These are phyloP conservation scores for Amanita inopinata DNA, from an alignment of 768 basidiomycete genomes.

Conservation along the genomic window DNA sequence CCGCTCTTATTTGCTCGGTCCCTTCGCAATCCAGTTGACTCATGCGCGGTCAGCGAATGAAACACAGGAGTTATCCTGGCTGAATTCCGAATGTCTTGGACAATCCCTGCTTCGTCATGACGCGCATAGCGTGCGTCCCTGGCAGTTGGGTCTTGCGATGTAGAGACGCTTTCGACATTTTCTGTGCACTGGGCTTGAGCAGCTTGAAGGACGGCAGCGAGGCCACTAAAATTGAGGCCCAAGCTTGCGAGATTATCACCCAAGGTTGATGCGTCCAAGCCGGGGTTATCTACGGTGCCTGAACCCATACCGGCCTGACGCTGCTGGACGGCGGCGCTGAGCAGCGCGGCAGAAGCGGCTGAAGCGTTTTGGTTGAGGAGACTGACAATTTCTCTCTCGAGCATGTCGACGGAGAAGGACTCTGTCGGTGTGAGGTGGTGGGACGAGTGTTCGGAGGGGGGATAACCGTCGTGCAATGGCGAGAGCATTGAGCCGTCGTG, in stretches of 20 bases:
- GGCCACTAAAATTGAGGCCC: conserved; percentile 48
- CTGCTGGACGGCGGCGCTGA: conserved; percentile 62
- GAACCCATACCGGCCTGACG: conserved; percentile 39
- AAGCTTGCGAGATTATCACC: conserved; percentile 30
- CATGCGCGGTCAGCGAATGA: conserved; percentile 58
- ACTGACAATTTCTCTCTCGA: conserved; percentile 70
- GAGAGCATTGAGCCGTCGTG: conserved; percentile 27
- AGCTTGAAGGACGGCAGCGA: conserved; percentile 75
- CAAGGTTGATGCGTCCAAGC: conserved; percentile 20
- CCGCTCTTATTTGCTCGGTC: conserved; percentile 25
- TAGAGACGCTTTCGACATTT: conserved; percentile 32
- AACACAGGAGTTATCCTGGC: conserved; percentile 72
- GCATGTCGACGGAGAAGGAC: conserved; percentile 57
- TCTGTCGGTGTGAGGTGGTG: conserved; percentile 31
- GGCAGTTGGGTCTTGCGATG: conserved; percentile 31
- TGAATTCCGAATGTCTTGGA: conserved; percentile 36
- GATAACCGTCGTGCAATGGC: conserved; percentile 26
- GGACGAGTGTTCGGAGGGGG: conserved; percentile 25
- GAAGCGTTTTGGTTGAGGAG: conserved; percentile 69
- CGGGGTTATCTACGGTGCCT: conserved; percentile 17
- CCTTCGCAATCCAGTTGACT: conserved; percentile 14
- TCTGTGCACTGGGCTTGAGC: conserved; percentile 54
- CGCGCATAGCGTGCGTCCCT: conserved; percentile 36
- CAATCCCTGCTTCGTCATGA: conserved; percentile 33
- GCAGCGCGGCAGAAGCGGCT: conserved; percentile 52